These are phyloP conservation scores for Trifolium subterraneum DNA, from an alignment of 306 rosid genomes.

Conservation along the genomic window DNA sequence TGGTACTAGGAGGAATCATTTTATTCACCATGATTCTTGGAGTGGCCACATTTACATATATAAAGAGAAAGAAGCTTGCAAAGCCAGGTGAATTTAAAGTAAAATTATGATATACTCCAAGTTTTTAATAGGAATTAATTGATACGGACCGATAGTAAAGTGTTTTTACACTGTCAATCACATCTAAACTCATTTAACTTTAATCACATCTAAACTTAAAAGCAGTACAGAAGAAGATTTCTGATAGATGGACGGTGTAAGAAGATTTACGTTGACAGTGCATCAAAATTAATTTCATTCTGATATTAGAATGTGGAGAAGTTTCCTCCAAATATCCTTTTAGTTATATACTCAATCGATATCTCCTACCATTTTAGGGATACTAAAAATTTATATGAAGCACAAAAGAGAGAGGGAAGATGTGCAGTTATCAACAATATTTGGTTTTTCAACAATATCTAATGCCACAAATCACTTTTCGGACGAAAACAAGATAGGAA, in stretches of 20 bases:
- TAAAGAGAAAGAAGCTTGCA: slow-evolving; percentile 1
- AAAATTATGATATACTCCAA: not conserved
- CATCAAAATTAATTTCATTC: too few species aligned
- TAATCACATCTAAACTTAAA: too few species aligned
- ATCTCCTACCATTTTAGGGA: not conserved
- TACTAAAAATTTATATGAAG: not conserved
- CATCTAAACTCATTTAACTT: too few species aligned
- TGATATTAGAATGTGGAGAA: too few species aligned
- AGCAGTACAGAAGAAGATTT: too few species aligned
- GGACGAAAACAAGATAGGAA: not conserved
- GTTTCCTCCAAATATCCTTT: not conserved
- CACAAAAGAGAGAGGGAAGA: slow-evolving; percentile 10
- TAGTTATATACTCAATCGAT: not conserved
- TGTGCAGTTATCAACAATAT: not conserved
- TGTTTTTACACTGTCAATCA: too few species aligned
- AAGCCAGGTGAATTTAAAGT: not conserved
- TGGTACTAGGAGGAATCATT: not conserved
- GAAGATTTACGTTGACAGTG: too few species aligned
- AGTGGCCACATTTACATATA: not conserved
- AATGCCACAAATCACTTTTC: slow-evolving; percentile 21
- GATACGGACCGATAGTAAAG: too few species aligned
- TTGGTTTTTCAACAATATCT: slow-evolving; percentile 6
- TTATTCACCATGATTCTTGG: not conserved
- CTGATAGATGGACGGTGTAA: too few species aligned
- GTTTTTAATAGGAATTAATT: too few species aligned